Evolutionary conservation across 2,329 filamentous ascomycete species (phyloP), one percentile per base, ranked within the genome.

Genomic region (Cordyceps pruinosa): DNA sequence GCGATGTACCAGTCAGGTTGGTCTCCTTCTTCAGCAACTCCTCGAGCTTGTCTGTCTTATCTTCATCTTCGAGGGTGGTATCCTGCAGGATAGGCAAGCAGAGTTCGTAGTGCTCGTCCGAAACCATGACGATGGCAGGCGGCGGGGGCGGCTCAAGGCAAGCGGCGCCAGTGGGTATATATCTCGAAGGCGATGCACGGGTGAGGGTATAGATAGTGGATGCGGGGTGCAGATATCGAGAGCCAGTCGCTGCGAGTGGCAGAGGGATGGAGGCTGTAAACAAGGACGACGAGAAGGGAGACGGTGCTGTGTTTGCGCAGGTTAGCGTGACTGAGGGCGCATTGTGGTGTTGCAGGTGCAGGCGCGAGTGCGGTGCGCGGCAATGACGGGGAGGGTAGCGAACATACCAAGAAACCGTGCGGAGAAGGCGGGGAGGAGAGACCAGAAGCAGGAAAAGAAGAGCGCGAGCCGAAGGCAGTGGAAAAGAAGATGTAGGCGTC

Each of bases 11-110:
- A 19, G 81, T 82, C 63, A 97, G 77, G 30, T 78, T 81, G 8
- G 90, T 91, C 73, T 92, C 85, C 64, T 85, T 86, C 72, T 85
- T 87, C 66, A 97, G 79, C 54, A 97, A 79, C 63, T 91, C 88
- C 75, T 97, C 92, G 54, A 97, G 79, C 73, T 84, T 89, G 73
- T 97, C 93, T 49, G 89, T 93, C 78, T 94, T 96, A 68, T 97
- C 93, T 73, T 99, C 94, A 62, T 97, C 94, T 66, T 96, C 90
- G 60, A 96, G 79, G 56, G 81, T 79, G 58, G 84, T 76, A 73
- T 97, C 87, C 75, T 94, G 86, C 62, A 99, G 82, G 68, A 97
- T 83, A 53, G 90, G 89, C 70, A 95, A 84, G 72, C 91, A 96
- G 67, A 94, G 83, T 66, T 97, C 91, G 77, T 95, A 96, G 57